Percentiles rank a stretch among this genome's conserved stretches.
These are phyloP conservation scores for Suillus ampliporus DNA, from an alignment of 768 basidiomycete genomes.

Conservation along the genomic window DNA sequence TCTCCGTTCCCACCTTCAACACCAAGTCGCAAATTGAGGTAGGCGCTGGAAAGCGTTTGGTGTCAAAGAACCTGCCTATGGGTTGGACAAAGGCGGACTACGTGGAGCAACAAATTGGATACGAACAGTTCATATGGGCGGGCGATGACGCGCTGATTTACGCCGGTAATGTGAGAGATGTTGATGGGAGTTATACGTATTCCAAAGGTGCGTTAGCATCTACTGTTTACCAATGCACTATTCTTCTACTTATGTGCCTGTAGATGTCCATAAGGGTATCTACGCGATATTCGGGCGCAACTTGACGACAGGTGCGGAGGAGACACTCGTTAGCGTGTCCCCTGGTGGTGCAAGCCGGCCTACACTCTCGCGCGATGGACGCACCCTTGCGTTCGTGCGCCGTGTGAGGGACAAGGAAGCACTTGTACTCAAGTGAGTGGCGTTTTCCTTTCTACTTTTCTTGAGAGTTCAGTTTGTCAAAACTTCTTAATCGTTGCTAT, in stretches of 20 bases:
- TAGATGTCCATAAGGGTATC: conserved; percentile 74
- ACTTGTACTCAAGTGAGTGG: conserved; percentile 68
- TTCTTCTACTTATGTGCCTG: background rate
- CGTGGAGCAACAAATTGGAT: conserved; percentile 73
- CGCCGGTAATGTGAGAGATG: conserved; percentile 66
- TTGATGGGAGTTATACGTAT: conserved; percentile 52
- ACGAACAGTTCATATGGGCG: conserved; percentile 72
- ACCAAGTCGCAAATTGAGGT: conserved; percentile 29
- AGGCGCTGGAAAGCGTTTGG: conserved; percentile 55
- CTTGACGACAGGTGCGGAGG: conserved; percentile 57
- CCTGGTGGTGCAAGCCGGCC: conserved; percentile 80
- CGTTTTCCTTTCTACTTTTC: background rate
- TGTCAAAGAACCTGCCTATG: conserved; percentile 60
- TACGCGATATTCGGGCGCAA: conserved; percentile 75
- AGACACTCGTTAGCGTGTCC: conserved; percentile 56
- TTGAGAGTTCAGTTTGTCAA: background rate
- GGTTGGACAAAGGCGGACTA: conserved; percentile 69
- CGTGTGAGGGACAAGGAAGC: conserved; percentile 76
- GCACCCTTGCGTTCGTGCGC: conserved; percentile 76
- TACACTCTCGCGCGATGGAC: conserved; percentile 68
- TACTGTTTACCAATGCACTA: background rate
- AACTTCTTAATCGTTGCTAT: background rate
- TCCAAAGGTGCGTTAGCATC: conserved; percentile 58
- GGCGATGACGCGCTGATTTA: conserved; percentile 64
- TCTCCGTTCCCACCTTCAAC: conserved; percentile 47